Conservation (phyloP, 2,329 filamentous ascomycete genomes). For the Hypoxylon sp. region DNA sequence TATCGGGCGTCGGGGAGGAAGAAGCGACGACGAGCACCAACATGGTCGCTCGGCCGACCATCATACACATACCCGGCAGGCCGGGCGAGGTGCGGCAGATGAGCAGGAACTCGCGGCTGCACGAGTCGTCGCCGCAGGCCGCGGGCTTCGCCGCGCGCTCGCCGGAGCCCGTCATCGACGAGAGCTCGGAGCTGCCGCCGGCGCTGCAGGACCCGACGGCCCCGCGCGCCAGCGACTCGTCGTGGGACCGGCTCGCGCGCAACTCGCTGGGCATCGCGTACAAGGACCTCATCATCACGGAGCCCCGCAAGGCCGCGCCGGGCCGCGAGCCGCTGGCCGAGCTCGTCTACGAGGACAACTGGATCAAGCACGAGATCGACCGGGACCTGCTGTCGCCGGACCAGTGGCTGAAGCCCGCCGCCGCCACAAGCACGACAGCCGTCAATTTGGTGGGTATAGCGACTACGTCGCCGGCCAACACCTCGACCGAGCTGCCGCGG, state of each 20-base stretch:
- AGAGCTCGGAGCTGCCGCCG: constrained; percentile 21
- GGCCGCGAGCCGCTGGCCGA: constrained; percentile 7
- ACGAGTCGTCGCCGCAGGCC: constrained; percentile 38
- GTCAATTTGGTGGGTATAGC: constrained; percentile 27
- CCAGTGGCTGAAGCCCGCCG: constrained; percentile 38
- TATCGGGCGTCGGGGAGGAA: constrained; percentile 39
- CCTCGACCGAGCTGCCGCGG: constrained; percentile 32
- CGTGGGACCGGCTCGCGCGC: constrained; percentile 39
- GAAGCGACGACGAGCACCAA: constrained; percentile 40
- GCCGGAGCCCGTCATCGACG: constrained; percentile 12
- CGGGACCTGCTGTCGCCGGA: constrained; percentile 36
- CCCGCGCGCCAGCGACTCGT: constrained; percentile 32
- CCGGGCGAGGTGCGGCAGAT: constrained; percentile 42
- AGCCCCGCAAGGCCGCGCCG: constrained; percentile 9
- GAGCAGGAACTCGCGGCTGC: constrained; percentile 36
- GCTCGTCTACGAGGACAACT: constrained; percentile 29
- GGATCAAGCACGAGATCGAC: constrained; percentile 30
- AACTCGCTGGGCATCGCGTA: constrained; percentile 44
- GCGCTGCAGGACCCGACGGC: constrained; percentile 12
- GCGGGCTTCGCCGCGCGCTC: constrained; percentile 25
- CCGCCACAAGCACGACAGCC: constrained; percentile 8
- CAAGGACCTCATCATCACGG: constrained; percentile 37
- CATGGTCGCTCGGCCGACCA: constrained; percentile 42
- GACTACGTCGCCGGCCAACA: constrained; percentile 20
- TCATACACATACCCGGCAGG: constrained; percentile 46